phyloP scores from a whole-genome alignment of 2,329 filamentous ascomycete genomes.

The Orbilia quercus region DNA sequence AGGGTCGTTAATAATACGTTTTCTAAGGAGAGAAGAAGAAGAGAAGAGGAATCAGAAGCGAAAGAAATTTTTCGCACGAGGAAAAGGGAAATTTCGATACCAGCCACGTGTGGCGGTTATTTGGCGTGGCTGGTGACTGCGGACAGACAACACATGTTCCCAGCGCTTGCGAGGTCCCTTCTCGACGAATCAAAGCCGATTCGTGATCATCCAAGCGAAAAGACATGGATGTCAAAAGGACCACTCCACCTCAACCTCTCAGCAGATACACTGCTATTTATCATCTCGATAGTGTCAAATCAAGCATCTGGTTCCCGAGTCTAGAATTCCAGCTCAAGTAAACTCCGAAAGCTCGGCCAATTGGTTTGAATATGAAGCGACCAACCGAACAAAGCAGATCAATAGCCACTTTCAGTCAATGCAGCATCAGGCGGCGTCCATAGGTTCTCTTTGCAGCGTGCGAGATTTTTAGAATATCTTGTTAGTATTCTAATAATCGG shows the following conservation, averaged over 20 bases:
- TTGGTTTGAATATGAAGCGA: background rate
- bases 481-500: conserved; percentile 11
- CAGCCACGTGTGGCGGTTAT: background rate
- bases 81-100: conserved; percentile 5
- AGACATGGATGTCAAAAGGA: background rate
- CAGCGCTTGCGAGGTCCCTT: background rate
- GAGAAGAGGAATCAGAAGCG: conserved; percentile 9
- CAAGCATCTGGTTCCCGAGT: background rate
- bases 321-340: too few species aligned
- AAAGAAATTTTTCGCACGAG: conserved; percentile 24
- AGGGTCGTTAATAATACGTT: conserved; percentile 56
- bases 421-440: background rate
- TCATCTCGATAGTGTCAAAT: background rate
- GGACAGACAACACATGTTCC: background rate
- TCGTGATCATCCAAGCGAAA: conserved; percentile 2
- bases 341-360: background rate
- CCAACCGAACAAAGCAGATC: background rate
- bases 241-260: background rate
- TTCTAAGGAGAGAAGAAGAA: conserved; percentile 52
- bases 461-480: background rate
- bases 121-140: background rate
- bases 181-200: conserved; percentile 6
- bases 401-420: background rate
- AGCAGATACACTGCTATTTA: background rate
- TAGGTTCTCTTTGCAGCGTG: conserved; percentile 6